Evolutionary conservation across 2,329 filamentous ascomycete species (phyloP).

Genomic region (Ascosphaera apis): DNA sequence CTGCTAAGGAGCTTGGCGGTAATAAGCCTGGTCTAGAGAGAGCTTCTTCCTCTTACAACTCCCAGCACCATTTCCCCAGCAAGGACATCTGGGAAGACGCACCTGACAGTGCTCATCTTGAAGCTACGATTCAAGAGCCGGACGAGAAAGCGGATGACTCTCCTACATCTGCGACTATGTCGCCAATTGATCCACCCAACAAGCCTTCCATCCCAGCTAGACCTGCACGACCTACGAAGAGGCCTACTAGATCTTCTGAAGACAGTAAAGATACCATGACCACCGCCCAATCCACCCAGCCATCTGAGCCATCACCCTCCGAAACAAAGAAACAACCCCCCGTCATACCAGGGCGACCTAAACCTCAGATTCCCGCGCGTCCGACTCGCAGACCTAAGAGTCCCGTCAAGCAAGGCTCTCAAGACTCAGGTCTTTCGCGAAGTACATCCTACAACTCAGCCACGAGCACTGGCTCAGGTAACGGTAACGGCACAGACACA

Average conservation of each 20-base stretch:
- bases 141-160: conserved; percentile 30
- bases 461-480: too few relatives aligned
- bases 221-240: conserved; percentile 13
- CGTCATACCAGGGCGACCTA: conserved; percentile 32
- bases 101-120: conserved; percentile 58
- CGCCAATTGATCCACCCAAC: conserved; percentile 5
- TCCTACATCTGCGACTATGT: conserved; percentile 7
- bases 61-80: conserved; percentile 61
- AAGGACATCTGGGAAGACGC: conserved; percentile 88
- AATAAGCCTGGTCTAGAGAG: conserved; percentile 20
- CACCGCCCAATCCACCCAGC: conserved; percentile 26
- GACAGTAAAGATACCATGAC: conserved; percentile 14
- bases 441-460: too few relatives aligned
- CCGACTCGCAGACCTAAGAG: too few relatives aligned
- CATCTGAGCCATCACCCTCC: too few relatives aligned
- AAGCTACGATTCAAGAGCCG: conserved; percentile 42
- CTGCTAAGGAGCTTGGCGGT: conserved; percentile 5
- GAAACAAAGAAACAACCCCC: too few relatives aligned
- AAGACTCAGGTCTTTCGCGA: too few relatives aligned
- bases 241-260: conserved; percentile 12
- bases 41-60: too few relatives aligned
- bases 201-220: conserved; percentile 14
- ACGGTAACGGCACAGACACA: too few relatives aligned
- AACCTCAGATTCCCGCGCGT: conserved; percentile 42
- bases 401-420: conserved; percentile 13